Percentiles rank a stretch among this genome's conserved stretches.
These are phyloP conservation scores for Wickerhamiella nectarea DNA, from an alignment of 805 yeast species.

Conservation along the genomic window DNA sequence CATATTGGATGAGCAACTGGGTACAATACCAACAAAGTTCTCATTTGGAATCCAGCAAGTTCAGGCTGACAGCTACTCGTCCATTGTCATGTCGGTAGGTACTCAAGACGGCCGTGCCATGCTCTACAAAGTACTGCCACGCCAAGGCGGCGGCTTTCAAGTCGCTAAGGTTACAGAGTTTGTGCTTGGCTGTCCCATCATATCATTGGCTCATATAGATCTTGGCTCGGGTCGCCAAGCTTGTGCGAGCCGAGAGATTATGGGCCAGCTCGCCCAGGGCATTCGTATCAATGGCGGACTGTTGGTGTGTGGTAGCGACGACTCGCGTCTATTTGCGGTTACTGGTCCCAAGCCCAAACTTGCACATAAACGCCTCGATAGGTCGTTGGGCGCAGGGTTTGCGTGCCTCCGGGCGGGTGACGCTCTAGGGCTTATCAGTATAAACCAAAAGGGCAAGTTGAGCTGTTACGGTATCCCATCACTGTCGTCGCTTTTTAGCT, in stretches of 20 bases:
- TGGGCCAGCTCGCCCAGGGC: constrained; percentile 50
- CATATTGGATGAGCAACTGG: constrained; percentile 30
- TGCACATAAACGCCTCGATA: constrained; percentile 48
- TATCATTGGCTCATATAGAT: constrained; percentile 44
- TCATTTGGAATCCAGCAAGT: constrained; percentile 63
- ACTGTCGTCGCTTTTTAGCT: constrained; percentile 15
- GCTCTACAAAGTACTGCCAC: constrained; percentile 53
- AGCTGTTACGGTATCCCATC: constrained; percentile 19
- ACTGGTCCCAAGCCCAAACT: constrained; percentile 48
- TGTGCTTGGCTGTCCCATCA: constrained; percentile 40
- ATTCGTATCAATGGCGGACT: constrained; percentile 47
- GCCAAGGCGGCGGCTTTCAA: constrained; percentile 44
- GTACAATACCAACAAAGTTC: constrained; percentile 31
- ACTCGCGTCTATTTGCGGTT: constrained; percentile 45
- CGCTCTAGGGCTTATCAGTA: constrained; percentile 27
- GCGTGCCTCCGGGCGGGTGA: constrained; percentile 35
- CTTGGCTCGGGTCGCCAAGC: constrained; percentile 49
- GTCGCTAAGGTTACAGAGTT: constrained; percentile 39
- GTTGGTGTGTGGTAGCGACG: constrained; percentile 37
- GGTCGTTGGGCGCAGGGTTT: constrained; percentile 40
- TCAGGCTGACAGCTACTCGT: constrained; percentile 54
- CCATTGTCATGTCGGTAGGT: constrained; percentile 64
- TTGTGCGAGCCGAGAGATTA: constrained; percentile 43
- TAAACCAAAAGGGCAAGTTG: constrained; percentile 15
- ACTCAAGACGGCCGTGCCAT: constrained; percentile 60